Evolutionary conservation across 306 rosid genomes (phyloP), one percentile per base, ranked within the genome.

Genomic region (Malus sieversii): DNA sequence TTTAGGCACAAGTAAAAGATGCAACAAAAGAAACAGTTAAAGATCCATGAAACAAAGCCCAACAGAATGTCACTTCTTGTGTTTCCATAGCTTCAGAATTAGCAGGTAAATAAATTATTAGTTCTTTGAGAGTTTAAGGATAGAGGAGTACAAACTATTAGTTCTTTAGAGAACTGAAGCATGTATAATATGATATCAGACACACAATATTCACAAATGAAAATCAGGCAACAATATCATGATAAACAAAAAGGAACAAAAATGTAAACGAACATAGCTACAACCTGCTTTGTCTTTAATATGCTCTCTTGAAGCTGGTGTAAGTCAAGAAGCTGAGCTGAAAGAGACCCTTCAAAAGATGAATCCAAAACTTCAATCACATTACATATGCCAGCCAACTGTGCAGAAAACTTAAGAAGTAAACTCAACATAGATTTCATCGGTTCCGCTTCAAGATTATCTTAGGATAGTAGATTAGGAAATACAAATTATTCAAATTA

Each of bases 361-460:
- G 91, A 87, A 80, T 90, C 92, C 87, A 96, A 82, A 86, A 91
- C 90, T 78, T 92, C 98, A 44, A 96, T 89, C 81, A 96, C 99
- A 81, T 85, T 90, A 51, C 97, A 88, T 83, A 96, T 81, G 73
- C 97, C 94, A 73, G 86, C 90, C 86, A 92, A 79, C 80, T 85
- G 84, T 68, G 78, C 85, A 30, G 87, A 88, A 79, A 86, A 86
- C 86, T 89, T 96, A 13, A 89, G 87, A 77, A 95, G 97, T 57
- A 79, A 64, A 83, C 83, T 79, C 82, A 89, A 78, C 82, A 81
- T 89, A 74, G 78, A 75, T 74, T 79, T 78, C 94, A 92, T 84
- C 80, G 42, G 85, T 69, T 66, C 84, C 10, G 77, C 72, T 53
- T 87, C 89, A 77, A 90, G 85, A 75, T 82, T 86, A 83, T 96